A percentile compares a stretch with the other conserved stretches of the same genome.
Conservation (phyloP, 768 basidiomycete species). For the Rhodotorula paludigena region DNA sequence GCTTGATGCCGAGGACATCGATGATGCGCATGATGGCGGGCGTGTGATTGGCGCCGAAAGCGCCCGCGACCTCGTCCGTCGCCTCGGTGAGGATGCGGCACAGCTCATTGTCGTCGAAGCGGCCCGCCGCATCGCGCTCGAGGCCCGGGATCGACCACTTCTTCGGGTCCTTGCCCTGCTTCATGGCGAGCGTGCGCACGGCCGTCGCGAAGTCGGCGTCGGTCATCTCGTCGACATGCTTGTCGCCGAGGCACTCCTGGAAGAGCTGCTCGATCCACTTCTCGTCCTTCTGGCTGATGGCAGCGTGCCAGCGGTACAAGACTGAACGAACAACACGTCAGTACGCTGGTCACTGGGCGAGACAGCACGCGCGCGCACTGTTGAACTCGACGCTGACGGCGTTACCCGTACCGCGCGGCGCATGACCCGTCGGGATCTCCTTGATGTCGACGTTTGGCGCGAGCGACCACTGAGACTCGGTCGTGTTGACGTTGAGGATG, state of each 20-base stretch:
- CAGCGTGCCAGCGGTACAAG: conserved; percentile 45
- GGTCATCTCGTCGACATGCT: conserved; percentile 19
- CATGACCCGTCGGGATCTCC: background rate
- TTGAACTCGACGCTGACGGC: conserved; percentile 30
- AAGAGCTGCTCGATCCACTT: conserved; percentile 53
- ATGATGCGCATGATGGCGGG: conserved; percentile 25
- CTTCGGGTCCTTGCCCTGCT: conserved; percentile 13
- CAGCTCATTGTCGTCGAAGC: conserved; percentile 26
- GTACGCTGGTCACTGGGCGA: fast-evolving
- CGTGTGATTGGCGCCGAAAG: conserved; percentile 24
- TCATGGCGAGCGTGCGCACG: background rate
- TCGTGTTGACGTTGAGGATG: conserved; percentile 35
- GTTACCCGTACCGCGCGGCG: conserved; percentile 28
- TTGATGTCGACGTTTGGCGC: conserved; percentile 29
- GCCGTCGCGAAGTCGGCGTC: background rate
- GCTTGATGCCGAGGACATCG: conserved; percentile 12
- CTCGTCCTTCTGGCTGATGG: conserved; percentile 45
- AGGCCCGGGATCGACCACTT: conserved; percentile 20
- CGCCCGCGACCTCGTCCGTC: conserved; percentile 23
- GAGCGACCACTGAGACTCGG: conserved; percentile 27
- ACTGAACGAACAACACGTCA: background rate
- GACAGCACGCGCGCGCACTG: background rate
- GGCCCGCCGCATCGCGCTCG: conserved; percentile 7
- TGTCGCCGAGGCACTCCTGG: conserved; percentile 28
- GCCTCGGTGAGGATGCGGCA: conserved; percentile 17